Conservation (phyloP, 228 moss, liverwort and hornwort genomes). For the Sphagnum fallax region DNA sequence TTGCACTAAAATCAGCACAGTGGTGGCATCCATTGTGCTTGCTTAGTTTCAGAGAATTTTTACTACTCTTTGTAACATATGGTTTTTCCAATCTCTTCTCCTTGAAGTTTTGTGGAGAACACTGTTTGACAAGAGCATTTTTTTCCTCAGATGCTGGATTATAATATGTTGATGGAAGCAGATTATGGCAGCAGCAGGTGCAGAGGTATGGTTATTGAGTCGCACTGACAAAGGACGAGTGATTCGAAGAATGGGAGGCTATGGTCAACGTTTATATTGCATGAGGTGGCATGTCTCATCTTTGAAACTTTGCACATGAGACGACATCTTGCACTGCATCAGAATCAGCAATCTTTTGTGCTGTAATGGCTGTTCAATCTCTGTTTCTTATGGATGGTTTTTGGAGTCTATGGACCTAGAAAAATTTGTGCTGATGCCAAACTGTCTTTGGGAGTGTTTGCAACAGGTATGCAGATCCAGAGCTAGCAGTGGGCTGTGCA, state of each 20-base stretch:
- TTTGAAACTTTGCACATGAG: too few species aligned
- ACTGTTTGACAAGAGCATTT: neutral
- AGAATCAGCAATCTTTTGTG: neutral
- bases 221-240: conserved; percentile 60
- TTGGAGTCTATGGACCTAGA: neutral
- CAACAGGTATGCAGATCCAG: conserved; percentile 70
- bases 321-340: neutral
- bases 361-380: neutral
- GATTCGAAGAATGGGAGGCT: conserved; percentile 67
- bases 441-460: neutral
- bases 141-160: neutral
- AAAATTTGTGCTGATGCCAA: neutral
- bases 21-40: neutral
- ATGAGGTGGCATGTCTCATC: conserved; percentile 32
- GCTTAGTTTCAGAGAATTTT: neutral
- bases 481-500: conserved; percentile 70
- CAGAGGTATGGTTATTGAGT: conserved; percentile 74
- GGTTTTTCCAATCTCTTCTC: neutral
- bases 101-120: neutral
- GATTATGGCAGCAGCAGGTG: conserved; percentile 75
- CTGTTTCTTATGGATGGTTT: neutral
- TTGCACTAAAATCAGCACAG: neutral
- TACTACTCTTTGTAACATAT: neutral
- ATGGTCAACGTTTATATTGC: conserved; percentile 54
- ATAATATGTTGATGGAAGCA: conserved; percentile 9